phyloP scores from a whole-genome alignment of 768 basidiomycete genomes.

The Amanita exitialis region DNA sequence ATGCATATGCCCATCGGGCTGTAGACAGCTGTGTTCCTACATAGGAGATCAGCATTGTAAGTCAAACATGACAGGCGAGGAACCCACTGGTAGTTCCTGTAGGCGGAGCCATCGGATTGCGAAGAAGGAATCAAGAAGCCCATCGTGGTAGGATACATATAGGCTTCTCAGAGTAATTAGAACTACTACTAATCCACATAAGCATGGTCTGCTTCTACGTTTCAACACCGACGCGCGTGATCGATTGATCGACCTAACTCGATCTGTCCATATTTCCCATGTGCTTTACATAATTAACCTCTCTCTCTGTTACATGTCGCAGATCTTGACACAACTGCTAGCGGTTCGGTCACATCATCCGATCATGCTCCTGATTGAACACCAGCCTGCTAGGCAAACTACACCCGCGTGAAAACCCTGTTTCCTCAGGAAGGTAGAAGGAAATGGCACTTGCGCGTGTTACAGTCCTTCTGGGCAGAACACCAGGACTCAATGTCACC shows the following conservation, averaged over 20 bases:
- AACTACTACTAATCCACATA: no score
- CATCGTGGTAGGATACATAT: not conserved
- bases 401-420: slow-evolving; percentile 30
- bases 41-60: not conserved
- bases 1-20: slow-evolving; percentile 45
- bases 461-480: slow-evolving; percentile 37
- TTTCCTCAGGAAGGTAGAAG: slow-evolving; percentile 48
- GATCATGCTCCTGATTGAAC: slow-evolving; percentile 1
- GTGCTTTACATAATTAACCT: not conserved
- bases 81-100: slow-evolving; percentile 3
- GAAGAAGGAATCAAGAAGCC: not conserved
- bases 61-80: not conserved
- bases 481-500: not conserved
- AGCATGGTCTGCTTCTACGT: no score
- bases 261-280: not conserved
- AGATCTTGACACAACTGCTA: not conserved
- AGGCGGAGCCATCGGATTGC: not conserved
- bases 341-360: slow-evolving; percentile 3
- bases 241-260: not conserved
- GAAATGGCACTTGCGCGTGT: slow-evolving; percentile 40
- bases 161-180: not conserved
- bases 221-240: no score
- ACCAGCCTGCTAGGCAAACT: slow-evolving; percentile 23
- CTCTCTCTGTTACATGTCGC: not conserved
- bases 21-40: slow-evolving; percentile 33